Evolutionary conservation across 345 rosid genomes (phyloP), one percentile per base, ranked within the genome.

Genomic region (Rhodomyrtus tomentosa): DNA sequence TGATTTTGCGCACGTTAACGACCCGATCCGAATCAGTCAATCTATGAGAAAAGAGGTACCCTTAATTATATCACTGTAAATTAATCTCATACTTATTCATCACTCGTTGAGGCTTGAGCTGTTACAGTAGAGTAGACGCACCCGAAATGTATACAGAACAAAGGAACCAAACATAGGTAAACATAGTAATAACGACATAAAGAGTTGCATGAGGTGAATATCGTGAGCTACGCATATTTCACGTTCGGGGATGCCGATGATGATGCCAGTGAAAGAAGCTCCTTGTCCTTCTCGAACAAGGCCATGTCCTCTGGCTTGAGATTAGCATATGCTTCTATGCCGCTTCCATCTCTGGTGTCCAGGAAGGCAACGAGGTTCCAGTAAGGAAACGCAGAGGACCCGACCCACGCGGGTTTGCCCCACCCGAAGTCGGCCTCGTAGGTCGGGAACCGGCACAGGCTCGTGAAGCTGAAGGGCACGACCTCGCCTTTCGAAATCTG

Each of bases 361-460:
- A 56, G 27, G 40, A 87, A 88, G 84, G 55, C 83, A 29, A 36
- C 48, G 38, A 59, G 85, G 83, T 87, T 87, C 85, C 81, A 81
- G 74, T 49, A 62, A 22, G 83, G 82, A 38, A 72, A 22, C 84
- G 40, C 76, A 5, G 84, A 82, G 38, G 85, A 49, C 25, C 87
- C 84, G 38, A 87, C 85, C 92, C 91, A 89, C 0, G 72, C 84
- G 32, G 90, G 91, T 24, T 83, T 86, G n/a, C 90, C 91, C 91
- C 92, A 90, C 50, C 92, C 89, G 84, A 90, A 90, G 85, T 90
- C 89, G 25, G 82, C 53, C n/a, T 82, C 87, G 81, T 87, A 86
- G 38, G 79, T 83, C 13, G 87, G 86, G 82, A 89, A 81, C 53
- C 85, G 88, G 45, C 92, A 87, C 86, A 86, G 89, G 52, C 92